Base-by-base conservation (phyloP, 2,329 filamentous ascomycete genomes). In the Paecilomyces dactylethromorphus region DNA sequence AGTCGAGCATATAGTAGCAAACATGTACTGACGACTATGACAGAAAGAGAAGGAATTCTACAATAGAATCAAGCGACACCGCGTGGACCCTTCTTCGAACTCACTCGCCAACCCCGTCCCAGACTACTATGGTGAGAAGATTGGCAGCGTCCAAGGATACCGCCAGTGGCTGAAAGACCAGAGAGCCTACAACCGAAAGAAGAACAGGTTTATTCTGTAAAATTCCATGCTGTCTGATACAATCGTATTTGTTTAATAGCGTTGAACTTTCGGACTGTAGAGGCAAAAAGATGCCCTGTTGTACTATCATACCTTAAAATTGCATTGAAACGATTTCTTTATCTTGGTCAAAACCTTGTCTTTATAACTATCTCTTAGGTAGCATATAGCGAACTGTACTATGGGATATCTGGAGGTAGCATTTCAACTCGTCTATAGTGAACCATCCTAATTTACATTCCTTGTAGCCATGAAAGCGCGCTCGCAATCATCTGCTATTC, bases 91-190 rank as follows among this genome's bases (percentile, higher is more conserved):
- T 3, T 89, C 87, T 15, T 88, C 89, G 57, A 95, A 92, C 62
- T 96, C 91, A 49, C 87, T 94, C 66, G 85, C 90, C 56, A 97
- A 97, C 78, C 94, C 94, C 18, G 90, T 96, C 0, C 92, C 93
- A 51, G 94, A 99, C 74, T 99, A 96, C 78, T 99, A 99, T 70
- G 94, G 94, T 68, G 94, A 99, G 80, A 97, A 97, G 83, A 96
- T 99, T 68, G 90, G 90, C 56, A 96, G 92, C 68, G 91, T 97
- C 22, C 83, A 87, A 57, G 92, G 91, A 53, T 99, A 97, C 75
- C 82, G 94, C 69, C 88, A 91, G 74, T 99, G 94, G 94, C 79
- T 99, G 69, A 97, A 96, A 82, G 94, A 99, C 71, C 94, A 97
- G 81, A 84, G 93, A 62, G 93, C 92, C 10, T 99, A 96, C 79